These are phyloP conservation scores for Veloporphyrellus conicus DNA, from an alignment of 1,284 basidiomycete species.

Conservation along the genomic window DNA sequence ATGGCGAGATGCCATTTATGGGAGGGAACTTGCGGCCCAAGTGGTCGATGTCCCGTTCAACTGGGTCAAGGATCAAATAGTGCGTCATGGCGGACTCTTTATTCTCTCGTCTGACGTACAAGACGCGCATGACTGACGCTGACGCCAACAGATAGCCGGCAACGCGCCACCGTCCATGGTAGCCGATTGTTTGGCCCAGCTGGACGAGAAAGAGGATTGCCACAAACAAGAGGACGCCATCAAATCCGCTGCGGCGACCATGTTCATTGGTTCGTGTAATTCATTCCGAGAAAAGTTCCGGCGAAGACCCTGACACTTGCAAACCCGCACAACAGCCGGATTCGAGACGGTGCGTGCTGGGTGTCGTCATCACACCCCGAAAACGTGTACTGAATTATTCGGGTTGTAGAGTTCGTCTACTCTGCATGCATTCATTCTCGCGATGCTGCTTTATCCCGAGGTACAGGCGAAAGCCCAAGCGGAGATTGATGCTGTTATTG, in stretches of 20 bases:
- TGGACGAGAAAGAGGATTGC: slow-evolving; percentile 16
- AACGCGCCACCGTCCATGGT: slow-evolving; percentile 23
- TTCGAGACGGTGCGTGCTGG: slow-evolving; percentile 25
- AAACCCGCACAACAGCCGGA: slow-evolving; percentile 14
- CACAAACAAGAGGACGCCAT: slow-evolving; percentile 22
- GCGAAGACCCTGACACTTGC: not conserved
- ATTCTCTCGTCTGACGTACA: not conserved
- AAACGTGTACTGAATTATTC: not conserved
- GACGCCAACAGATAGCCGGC: slow-evolving; percentile 11
- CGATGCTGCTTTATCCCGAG: slow-evolving; percentile 38
- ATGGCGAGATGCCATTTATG: slow-evolving; percentile 29
- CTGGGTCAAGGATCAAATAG: slow-evolving; percentile 20
- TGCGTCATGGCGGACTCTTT: slow-evolving; percentile 4
- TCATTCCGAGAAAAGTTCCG: no score
- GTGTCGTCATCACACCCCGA: not conserved
- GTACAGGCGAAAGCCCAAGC: slow-evolving; percentile 32
- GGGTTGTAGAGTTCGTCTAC: slow-evolving; percentile 30
- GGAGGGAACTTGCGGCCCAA: slow-evolving; percentile 9
- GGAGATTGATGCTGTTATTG: slow-evolving; percentile 35
- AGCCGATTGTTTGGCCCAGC: slow-evolving; percentile 20
- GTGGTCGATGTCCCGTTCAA: slow-evolving; percentile 26
- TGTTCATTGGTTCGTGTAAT: slow-evolving; percentile 22
- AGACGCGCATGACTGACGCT: not conserved
- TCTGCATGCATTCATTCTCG: slow-evolving; percentile 32
- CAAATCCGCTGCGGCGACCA: slow-evolving; percentile 21